Conservation (phyloP, 192 early-diverging fungal genomes). For the Dispira simplex region DNA sequence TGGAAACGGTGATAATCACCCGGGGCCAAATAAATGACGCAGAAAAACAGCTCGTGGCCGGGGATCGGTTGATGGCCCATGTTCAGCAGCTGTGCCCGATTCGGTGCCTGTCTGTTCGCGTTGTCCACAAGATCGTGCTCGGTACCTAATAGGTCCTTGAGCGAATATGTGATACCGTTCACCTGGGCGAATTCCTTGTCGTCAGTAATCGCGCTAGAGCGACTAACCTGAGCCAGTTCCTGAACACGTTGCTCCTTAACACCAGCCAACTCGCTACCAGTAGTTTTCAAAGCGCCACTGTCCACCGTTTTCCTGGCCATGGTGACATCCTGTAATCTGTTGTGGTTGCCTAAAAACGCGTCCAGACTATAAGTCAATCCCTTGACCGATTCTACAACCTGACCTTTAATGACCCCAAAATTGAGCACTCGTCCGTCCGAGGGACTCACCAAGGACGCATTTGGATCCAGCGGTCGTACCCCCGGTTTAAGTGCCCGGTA, state of each 20-base stretch:
- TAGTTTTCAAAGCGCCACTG: background rate
- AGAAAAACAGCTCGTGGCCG: conserved; percentile 72
- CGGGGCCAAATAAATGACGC: conserved; percentile 91
- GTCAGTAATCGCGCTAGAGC: conserved; percentile 45
- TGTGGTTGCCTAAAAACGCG: conserved; percentile 57
- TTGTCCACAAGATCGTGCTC: conserved; percentile 18
- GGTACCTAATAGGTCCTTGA: conserved; percentile 54
- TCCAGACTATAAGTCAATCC: conserved; percentile 83
- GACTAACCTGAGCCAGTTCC: conserved; percentile 30
- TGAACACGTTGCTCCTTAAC: background rate
- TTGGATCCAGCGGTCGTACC: conserved; percentile 49
- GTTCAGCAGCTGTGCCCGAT: conserved; percentile 16
- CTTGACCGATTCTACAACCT: conserved; percentile 85
- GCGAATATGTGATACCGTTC: conserved; percentile 71
- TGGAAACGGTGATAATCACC: conserved; percentile 99
- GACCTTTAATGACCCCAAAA: conserved; percentile 67
- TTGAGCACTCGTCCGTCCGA: conserved; percentile 84
- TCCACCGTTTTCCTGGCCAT: no score
- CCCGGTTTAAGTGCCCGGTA: conserved; percentile 75
- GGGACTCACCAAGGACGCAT: conserved; percentile 57
- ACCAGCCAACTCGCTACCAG: no score
- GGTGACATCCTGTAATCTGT: no score
- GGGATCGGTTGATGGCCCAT: conserved; percentile 29
- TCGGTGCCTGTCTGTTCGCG: conserved; percentile 14
- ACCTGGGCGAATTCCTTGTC: conserved; percentile 79